phyloP scores from a whole-genome alignment of 495 filamentous ascomycete species.

The Trichoderma reesei region DNA sequence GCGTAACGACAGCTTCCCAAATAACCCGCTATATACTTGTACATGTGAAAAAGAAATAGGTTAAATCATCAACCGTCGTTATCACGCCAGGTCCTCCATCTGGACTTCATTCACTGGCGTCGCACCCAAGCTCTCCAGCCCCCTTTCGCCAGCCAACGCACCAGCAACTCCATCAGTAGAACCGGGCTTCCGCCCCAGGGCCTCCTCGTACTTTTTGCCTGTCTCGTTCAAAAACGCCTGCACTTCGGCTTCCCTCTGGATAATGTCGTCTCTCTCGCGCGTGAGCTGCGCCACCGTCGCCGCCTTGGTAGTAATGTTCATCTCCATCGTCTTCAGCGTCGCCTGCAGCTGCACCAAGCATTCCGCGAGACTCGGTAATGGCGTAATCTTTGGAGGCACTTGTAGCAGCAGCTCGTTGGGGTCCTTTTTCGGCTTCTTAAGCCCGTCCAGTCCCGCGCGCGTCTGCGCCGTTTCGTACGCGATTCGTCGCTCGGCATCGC shows the following conservation, averaged over 20 bases:
- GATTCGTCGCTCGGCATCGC: conserved; percentile 66
- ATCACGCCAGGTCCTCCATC: conserved; percentile 21
- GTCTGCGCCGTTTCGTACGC: conserved; percentile 89
- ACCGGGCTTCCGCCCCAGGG: conserved; percentile 21
- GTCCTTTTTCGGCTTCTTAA: conserved; percentile 26
- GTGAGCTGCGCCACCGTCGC: conserved; percentile 51
- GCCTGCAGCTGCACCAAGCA: conserved; percentile 41
- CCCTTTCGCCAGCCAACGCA: conserved; percentile 30
- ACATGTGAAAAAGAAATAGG: background rate
- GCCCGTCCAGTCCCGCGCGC: conserved; percentile 65
- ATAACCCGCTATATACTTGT: background rate
- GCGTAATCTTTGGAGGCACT: conserved; percentile 46
- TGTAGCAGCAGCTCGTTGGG: conserved; percentile 6
- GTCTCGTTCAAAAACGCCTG: conserved; percentile 74
- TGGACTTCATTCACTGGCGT: conserved; percentile 39
- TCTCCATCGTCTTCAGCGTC: conserved; percentile 47
- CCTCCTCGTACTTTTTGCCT: conserved; percentile 57
- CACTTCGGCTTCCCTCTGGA: conserved; percentile 67
- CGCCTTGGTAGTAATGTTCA: conserved; percentile 41
- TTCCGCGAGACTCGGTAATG: conserved; percentile 42
- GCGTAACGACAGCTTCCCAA: background rate
- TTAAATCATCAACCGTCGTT: background rate
- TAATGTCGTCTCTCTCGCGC: conserved; percentile 43
- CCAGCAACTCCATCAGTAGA: conserved; percentile 5
- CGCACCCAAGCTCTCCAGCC: conserved; percentile 53